Conservation (phyloP, 2,329 filamentous ascomycete species). For the Fusarium neocosmosporiellum region DNA sequence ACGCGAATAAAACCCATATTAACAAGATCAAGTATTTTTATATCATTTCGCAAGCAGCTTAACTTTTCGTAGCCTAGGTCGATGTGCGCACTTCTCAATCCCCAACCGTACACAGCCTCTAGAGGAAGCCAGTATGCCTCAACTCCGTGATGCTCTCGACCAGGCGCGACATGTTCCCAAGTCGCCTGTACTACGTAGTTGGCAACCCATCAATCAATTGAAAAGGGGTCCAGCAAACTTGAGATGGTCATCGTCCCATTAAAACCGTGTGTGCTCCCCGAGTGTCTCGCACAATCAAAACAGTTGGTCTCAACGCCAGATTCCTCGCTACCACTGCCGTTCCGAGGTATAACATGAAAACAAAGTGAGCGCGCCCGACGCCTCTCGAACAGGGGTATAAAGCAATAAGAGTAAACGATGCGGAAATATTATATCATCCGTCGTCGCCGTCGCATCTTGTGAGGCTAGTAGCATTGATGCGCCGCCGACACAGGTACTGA, state of each 20-base stretch:
- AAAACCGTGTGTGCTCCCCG: constrained; percentile 22
- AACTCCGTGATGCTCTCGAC: background rate
- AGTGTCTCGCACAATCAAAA: constrained; percentile 23
- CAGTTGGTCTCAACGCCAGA: constrained; percentile 38
- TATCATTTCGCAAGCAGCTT: constrained; percentile 38
- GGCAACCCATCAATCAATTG: background rate
- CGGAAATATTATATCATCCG: constrained; percentile 19
- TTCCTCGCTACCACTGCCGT: constrained; percentile 34
- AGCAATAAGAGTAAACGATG: constrained; percentile 42
- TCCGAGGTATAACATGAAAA: constrained; percentile 41
- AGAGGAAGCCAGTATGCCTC: background rate
- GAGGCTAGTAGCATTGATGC: background rate
- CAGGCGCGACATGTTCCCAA: background rate
- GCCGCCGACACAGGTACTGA: background rate
- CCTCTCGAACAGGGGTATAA: constrained; percentile 45
- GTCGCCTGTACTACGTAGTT: background rate
- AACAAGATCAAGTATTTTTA: constrained; percentile 31
- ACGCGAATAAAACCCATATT: background rate
- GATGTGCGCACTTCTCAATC: background rate
- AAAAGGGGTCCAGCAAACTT: background rate
- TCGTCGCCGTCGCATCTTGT: constrained; percentile 9
- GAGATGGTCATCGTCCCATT: constrained; percentile 26
- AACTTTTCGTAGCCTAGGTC: constrained; percentile 40
- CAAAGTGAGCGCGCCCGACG: constrained; percentile 35
- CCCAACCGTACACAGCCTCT: background rate